Conservation (phyloP, 2,329 filamentous ascomycete genomes). For the Ilyonectria mors-panacis region DNA sequence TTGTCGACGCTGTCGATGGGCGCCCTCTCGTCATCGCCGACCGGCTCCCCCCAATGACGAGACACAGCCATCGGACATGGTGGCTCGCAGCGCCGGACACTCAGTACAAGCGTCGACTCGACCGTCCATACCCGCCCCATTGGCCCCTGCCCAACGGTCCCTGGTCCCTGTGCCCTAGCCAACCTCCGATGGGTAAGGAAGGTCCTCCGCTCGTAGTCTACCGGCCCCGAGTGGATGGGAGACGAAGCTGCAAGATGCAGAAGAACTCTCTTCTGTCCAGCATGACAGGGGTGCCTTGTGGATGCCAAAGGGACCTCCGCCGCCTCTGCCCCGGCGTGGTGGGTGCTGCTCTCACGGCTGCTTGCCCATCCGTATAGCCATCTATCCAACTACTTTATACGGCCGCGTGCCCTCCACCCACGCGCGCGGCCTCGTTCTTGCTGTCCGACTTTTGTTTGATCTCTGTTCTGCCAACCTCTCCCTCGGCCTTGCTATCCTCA, state of each 20-base stretch:
- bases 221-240: conserved; percentile 44
- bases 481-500: conserved; percentile 28
- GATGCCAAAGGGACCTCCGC: conserved; percentile 6
- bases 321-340: conserved; percentile 41
- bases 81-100: conserved; percentile 38
- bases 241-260: conserved; percentile 43
- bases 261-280: conserved; percentile 38
- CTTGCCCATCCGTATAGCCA: conserved; percentile 38
- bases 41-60: conserved; percentile 41
- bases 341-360: conserved; percentile 29
- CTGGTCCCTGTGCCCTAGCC: conserved; percentile 42
- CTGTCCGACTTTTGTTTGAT: conserved; percentile 35
- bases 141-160: conserved; percentile 39
- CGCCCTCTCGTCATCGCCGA: conserved; percentile 45
- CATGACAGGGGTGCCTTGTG: conserved; percentile 37
- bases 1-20: conserved; percentile 37
- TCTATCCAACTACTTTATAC: conserved; percentile 51
- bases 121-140: conserved; percentile 38
- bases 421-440: conserved; percentile 34
- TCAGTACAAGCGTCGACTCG: conserved; percentile 37
- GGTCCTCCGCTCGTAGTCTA: conserved; percentile 29
- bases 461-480: conserved; percentile 30
- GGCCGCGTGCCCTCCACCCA: conserved; percentile 45
- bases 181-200: conserved; percentile 35
- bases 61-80: conserved; percentile 33